Conservation (phyloP, 2,329 filamentous ascomycete species). For the Pseudogymnoascus sp. region DNA sequence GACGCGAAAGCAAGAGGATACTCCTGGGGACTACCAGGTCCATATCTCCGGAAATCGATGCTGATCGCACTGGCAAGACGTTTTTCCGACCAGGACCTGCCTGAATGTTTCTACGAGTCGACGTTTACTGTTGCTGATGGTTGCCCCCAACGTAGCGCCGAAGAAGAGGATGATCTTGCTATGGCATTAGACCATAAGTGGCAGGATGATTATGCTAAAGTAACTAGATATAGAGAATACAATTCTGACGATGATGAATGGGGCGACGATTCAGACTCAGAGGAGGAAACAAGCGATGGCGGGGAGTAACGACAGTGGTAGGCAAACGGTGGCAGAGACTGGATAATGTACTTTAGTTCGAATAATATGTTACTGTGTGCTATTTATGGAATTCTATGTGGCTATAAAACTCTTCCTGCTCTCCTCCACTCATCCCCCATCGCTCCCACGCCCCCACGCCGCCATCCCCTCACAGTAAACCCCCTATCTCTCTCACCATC, state of each 20-base stretch:
- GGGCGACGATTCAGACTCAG: background rate
- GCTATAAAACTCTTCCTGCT: no score
- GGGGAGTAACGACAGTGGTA: no score
- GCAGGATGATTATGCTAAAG: slow-evolving; percentile 9
- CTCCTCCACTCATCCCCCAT: no score
- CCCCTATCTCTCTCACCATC: no score
- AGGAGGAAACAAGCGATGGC: background rate
- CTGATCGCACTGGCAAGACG: slow-evolving; percentile 10
- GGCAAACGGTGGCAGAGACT: no score
- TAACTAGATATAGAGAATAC: background rate
- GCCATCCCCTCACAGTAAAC: no score
- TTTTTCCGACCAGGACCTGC: slow-evolving; percentile 9
- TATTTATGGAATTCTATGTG: no score
- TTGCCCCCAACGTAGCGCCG: slow-evolving; percentile 11
- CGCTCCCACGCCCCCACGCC: no score
- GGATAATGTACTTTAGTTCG: no score
- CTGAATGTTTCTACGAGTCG: slow-evolving; percentile 11
- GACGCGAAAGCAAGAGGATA: slow-evolving; percentile 1
- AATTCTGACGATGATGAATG: background rate
- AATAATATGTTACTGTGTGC: no score
- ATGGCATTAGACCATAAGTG: slow-evolving; percentile 12
- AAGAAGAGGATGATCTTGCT: slow-evolving; percentile 14
- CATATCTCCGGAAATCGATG: slow-evolving; percentile 13
- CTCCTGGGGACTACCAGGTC: slow-evolving; percentile 11
- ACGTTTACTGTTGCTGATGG: slow-evolving; percentile 13